Evolutionary conservation across 768 basidiomycete genomes (phyloP), one percentile per base, ranked within the genome.

Genomic region (Auricularia sp.): DNA sequence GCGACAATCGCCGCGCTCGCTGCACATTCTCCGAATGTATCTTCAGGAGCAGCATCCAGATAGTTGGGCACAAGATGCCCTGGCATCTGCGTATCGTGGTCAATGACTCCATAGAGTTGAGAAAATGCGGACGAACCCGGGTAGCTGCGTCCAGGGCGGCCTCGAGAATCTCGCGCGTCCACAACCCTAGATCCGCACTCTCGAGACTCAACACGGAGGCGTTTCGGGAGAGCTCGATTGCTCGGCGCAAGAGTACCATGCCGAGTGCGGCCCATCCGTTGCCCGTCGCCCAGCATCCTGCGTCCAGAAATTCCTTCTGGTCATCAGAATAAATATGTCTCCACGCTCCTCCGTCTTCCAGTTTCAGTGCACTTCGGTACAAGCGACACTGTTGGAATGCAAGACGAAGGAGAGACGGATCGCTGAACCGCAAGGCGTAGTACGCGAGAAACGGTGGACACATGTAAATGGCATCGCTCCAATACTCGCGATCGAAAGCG

Each of bases 401-500:
- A 18, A 51, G 47, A 18, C 47, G 47, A 21, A 21, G 18, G 47
- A 51, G 47, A 21, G 47, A 51, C 14, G 21, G 18, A 51, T 51
- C 47, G 21, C 1, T 16, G 3, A 6, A 16, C 0, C 11, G 5
- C 47, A 51, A 18, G 1, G 47, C 47, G 14, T 16, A 51, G 47
- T 18, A 51, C 6, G 47, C 47, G 47, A 51, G 47, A 18, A 51
- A 51, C 11, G 47, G 47, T 21, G 47, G 47, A 6, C 47, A 7
- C 47, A 51, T 51, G 47, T 51, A 51, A 18, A 51, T 51, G 5
- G 47, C 47, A 43, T 64, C 43, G 53, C 34, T 35, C 72, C 72
- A 78, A 64, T 74, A 72, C 66, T 77, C 75, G 43, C 67, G 65
- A 59, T 71, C 66, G 59, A 74, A 72, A 23, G 68, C 68, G 11